phyloP scores from a whole-genome alignment of 2,329 filamentous ascomycete genomes.

The Beauveria sp. region DNA sequence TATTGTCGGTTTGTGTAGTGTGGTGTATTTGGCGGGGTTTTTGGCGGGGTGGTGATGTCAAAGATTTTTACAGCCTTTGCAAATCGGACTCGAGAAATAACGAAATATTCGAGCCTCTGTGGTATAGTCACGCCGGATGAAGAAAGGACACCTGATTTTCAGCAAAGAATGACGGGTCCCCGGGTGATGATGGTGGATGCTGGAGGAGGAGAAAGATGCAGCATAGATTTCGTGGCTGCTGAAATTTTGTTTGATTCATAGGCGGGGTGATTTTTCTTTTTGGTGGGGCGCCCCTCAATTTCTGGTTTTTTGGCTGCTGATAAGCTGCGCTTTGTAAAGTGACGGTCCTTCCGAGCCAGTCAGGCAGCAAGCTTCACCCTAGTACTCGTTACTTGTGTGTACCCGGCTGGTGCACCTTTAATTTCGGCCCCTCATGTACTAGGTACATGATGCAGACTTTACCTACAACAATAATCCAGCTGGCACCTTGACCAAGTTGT shows the following conservation, averaged over 20 bases:
- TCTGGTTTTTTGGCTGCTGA: conserved; percentile 11
- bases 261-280: conserved; percentile 33
- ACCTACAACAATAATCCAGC: background rate
- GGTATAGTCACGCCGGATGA: background rate
- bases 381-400: background rate
- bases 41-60: background rate
- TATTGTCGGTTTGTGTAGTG: conserved; percentile 31
- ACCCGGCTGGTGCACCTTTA: background rate
- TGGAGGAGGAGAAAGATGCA: conserved; percentile 8
- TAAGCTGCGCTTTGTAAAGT: background rate
- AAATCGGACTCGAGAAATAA: conserved; percentile 1
- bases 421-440: background rate
- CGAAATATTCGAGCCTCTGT: conserved; percentile 3
- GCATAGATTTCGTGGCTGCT: conserved; percentile 9
- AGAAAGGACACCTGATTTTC: background rate
- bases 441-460: background rate
- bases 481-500: too few relatives aligned
- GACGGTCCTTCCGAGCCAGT: conserved; percentile 10
- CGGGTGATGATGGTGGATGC: conserved; percentile 13
- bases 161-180: conserved; percentile 8
- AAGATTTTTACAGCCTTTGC: background rate
- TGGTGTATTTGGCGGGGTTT: conserved; percentile 12
- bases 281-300: conserved; percentile 29
- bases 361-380: conserved; percentile 1
- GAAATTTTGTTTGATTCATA: conserved; percentile 16